Conservation (phyloP, 169 alveolate genomes). For the Ichthyophthirius multifiliis region DNA sequence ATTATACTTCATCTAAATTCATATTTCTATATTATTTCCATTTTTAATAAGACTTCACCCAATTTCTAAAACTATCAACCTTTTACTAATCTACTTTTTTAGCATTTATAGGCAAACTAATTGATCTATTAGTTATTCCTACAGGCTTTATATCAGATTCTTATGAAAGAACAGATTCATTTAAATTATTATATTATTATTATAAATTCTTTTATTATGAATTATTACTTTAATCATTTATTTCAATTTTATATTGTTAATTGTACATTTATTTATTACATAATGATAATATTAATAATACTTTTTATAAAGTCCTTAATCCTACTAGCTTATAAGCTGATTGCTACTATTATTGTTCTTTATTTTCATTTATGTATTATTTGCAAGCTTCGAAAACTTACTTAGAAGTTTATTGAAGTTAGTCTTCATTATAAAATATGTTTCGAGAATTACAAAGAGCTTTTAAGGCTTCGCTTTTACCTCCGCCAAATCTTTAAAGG, state of each 20-base stretch:
- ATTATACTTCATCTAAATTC: background rate
- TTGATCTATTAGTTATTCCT: conserved; percentile 28
- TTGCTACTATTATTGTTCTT: too few species aligned
- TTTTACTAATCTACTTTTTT: conserved; percentile 27
- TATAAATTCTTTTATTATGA: too few species aligned
- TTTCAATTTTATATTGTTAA: too few species aligned
- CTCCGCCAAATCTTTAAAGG: background rate
- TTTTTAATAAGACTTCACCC: conserved; percentile 34
- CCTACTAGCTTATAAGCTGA: too few species aligned
- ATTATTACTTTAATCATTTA: too few species aligned
- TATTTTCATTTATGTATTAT: background rate
- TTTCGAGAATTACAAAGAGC: background rate
- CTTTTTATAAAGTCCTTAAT: too few species aligned
- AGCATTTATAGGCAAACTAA: conserved; percentile 27
- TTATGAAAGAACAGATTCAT: too few species aligned
- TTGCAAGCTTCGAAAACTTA: background rate
- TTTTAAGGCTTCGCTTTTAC: background rate
- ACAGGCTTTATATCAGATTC: conserved; percentile 14
- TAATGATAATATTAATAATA: too few species aligned
- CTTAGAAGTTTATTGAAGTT: background rate
- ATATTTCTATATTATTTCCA: conserved; percentile 32
- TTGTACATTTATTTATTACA: too few species aligned
- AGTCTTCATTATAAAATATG: background rate
- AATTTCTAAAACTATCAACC: conserved; percentile 21
- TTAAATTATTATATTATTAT: too few species aligned